Evolutionary conservation across 1,139 yeast species (phyloP).

Genomic region (Geotrichum australiense): DNA sequence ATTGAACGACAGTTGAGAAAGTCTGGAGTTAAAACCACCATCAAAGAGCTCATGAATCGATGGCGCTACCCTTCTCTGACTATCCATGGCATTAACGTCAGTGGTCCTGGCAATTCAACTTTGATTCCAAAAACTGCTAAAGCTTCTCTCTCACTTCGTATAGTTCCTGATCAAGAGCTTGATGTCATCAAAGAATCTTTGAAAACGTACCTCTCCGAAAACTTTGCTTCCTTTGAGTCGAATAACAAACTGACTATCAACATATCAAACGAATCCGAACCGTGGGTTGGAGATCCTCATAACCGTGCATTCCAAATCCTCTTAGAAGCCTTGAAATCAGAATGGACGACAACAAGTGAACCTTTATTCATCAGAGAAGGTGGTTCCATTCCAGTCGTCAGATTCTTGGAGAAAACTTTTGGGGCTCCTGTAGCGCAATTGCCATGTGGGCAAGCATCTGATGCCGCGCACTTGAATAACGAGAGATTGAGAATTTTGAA

Average conservation of each 20-base stretch:
- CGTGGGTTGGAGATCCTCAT: slow-evolving; percentile 87
- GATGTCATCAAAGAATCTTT: slow-evolving; percentile 49
- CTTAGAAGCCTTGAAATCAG: slow-evolving; percentile 49
- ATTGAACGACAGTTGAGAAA: slow-evolving; percentile 42
- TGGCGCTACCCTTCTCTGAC: slow-evolving; percentile 93
- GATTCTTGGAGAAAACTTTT: slow-evolving; percentile 76
- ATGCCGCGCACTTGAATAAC: slow-evolving; percentile 86
- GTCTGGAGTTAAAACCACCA: slow-evolving; percentile 1
- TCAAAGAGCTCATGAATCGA: slow-evolving; percentile 50
- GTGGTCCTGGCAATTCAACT: slow-evolving; percentile 86
- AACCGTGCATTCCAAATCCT: slow-evolving; percentile 69
- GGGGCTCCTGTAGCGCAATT: slow-evolving; percentile 89
- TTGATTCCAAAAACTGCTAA: slow-evolving; percentile 79
- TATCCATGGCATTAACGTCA: slow-evolving; percentile 75
- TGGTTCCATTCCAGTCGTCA: slow-evolving; percentile 87
- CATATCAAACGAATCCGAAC: slow-evolving; percentile 80
- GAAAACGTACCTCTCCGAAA: slow-evolving; percentile 39
- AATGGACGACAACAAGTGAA: slow-evolving; percentile 8
- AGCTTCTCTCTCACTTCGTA: slow-evolving; percentile 72
- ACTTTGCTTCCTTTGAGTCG: slow-evolving; percentile 46
- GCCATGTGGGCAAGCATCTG: slow-evolving; percentile 94
- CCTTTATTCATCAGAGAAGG: slow-evolving; percentile 92
- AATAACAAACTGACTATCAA: slow-evolving; percentile 54
- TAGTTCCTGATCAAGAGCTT: slow-evolving; percentile 83
- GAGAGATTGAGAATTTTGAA: slow-evolving; percentile 78